phyloP scores from a whole-genome alignment of 345 rosid species.

The Salix suchowensis region DNA sequence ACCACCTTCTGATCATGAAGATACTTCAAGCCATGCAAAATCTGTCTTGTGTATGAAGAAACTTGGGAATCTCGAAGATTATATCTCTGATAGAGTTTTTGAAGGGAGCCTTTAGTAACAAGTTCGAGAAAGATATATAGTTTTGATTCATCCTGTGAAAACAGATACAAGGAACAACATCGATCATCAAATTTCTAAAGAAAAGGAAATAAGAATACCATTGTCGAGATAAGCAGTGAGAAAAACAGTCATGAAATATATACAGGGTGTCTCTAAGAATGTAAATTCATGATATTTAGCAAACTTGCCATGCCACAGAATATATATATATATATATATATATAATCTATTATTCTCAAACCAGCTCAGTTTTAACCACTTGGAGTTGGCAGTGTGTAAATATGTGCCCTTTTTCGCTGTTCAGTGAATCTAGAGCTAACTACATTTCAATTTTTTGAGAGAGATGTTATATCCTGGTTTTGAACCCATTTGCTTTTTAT shows the following conservation, averaged over 20 bases:
- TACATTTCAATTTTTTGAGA: neutral
- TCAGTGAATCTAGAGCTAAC: neutral
- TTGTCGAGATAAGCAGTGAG: neutral
- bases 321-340: neutral
- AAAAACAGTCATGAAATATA: neutral
- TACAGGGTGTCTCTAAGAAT: neutral
- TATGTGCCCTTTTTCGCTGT: neutral
- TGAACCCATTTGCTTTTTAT: no score
- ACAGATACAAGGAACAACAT: constrained; percentile 1
- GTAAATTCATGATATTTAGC: neutral
- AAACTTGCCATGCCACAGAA: neutral
- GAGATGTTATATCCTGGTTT: no score
- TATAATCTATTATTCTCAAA: neutral
- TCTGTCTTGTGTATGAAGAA: constrained; percentile 76
- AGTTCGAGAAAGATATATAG: constrained; percentile 86
- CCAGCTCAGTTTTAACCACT: neutral
- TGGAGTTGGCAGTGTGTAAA: neutral
- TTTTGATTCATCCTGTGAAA: constrained; percentile 66
- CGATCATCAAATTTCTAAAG: neutral
- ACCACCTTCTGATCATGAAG: constrained; percentile 72
- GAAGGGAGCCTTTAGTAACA: constrained; percentile 75
- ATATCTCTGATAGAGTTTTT: constrained; percentile 51
- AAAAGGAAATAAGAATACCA: neutral
- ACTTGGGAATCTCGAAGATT: constrained; percentile 62
- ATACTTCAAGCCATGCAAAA: constrained; percentile 72